phyloP scores from a whole-genome alignment of 495 filamentous ascomycete genomes.

The Amphirosellinia nigrospora region DNA sequence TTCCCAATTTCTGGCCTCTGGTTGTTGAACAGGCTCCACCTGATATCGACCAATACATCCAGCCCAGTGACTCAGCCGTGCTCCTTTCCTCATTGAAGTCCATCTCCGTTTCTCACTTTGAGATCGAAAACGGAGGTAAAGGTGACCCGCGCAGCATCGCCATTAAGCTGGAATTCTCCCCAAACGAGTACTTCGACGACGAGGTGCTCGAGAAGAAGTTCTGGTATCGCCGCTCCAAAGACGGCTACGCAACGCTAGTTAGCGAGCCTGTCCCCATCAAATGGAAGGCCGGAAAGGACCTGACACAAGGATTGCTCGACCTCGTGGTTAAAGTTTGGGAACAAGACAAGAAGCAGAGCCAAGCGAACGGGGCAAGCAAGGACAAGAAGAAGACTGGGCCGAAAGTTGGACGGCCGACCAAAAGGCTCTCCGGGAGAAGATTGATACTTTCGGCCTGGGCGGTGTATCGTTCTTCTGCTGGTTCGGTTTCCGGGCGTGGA shows the following conservation, averaged over 20 bases:
- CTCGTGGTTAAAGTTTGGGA: slow-evolving; percentile 71
- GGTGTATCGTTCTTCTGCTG: slow-evolving; percentile 82
- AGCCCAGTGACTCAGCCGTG: slow-evolving; percentile 72
- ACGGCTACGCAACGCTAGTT: slow-evolving; percentile 74
- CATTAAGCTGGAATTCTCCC: slow-evolving; percentile 65
- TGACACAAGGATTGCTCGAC: slow-evolving; percentile 79
- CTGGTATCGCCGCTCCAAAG: slow-evolving; percentile 72
- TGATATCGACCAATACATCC: slow-evolving; percentile 84
- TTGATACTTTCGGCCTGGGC: slow-evolving; percentile 62
- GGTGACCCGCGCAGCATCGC: slow-evolving; percentile 70
- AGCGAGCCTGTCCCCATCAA: slow-evolving; percentile 83
- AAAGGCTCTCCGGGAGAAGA: slow-evolving; percentile 56
- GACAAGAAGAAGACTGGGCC: slow-evolving; percentile 53
- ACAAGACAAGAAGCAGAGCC: slow-evolving; percentile 59
- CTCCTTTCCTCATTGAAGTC: slow-evolving; percentile 65
- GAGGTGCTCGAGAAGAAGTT: slow-evolving; percentile 84
- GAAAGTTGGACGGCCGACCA: slow-evolving; percentile 57
- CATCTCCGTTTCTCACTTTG: slow-evolving; percentile 76
- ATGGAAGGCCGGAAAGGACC: slow-evolving; percentile 84
- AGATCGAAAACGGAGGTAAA: slow-evolving; percentile 64
- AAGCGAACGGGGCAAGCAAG: slow-evolving; percentile 44
- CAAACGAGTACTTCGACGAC: slow-evolving; percentile 79
- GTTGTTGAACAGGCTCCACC: slow-evolving; percentile 83
- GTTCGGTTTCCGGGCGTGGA: slow-evolving; percentile 76
- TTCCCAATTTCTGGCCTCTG: slow-evolving; percentile 86